Evolutionary conservation across 495 filamentous ascomycete species (phyloP).

Genomic region (Bacidia rubella): DNA sequence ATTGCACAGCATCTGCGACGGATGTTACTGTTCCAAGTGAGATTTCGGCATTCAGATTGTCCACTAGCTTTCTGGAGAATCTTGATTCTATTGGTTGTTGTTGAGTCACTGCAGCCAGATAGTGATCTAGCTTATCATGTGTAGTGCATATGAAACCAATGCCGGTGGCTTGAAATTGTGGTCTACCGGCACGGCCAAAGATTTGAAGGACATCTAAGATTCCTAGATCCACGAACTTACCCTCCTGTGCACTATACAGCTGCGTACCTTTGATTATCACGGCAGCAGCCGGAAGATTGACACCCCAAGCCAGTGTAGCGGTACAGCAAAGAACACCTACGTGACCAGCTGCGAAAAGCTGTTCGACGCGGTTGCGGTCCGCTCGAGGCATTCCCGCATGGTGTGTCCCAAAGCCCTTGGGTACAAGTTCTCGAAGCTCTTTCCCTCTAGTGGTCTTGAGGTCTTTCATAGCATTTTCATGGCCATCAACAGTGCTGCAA

Average conservation of each 20-base stretch:
- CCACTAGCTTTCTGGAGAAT: slow-evolving; percentile 80
- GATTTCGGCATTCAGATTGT: slow-evolving; percentile 95
- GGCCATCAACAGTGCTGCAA: slow-evolving; percentile 53
- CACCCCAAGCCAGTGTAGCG: slow-evolving; percentile 94
- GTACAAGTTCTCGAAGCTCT: slow-evolving; percentile 76
- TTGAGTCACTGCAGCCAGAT: slow-evolving; percentile 81
- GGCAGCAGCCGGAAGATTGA: slow-evolving; percentile 93
- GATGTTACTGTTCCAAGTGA: slow-evolving; percentile 89
- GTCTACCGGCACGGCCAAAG: slow-evolving; percentile 93
- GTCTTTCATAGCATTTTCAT: slow-evolving; percentile 60
- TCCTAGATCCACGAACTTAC: slow-evolving; percentile 90
- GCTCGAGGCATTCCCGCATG: slow-evolving; percentile 91
- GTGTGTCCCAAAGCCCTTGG: slow-evolving; percentile 85
- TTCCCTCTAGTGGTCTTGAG: slow-evolving; percentile 69
- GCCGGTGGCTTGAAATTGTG: slow-evolving; percentile 90
- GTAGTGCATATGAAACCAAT: slow-evolving; percentile 97
- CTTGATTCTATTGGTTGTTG: slow-evolving; percentile 93
- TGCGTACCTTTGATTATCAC: slow-evolving; percentile 98
- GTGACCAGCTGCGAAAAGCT: slow-evolving; percentile 73
- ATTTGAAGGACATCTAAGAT: slow-evolving; percentile 98
- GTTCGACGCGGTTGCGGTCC: slow-evolving; percentile 87
- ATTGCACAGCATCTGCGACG: slow-evolving; percentile 83
- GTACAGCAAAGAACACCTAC: slow-evolving; percentile 97
- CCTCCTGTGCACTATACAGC: slow-evolving; percentile 87
- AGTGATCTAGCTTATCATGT: slow-evolving; percentile 82